Base-by-base conservation (phyloP, 2,329 filamentous ascomycete species). In the Albophoma yamanashiensis region DNA sequence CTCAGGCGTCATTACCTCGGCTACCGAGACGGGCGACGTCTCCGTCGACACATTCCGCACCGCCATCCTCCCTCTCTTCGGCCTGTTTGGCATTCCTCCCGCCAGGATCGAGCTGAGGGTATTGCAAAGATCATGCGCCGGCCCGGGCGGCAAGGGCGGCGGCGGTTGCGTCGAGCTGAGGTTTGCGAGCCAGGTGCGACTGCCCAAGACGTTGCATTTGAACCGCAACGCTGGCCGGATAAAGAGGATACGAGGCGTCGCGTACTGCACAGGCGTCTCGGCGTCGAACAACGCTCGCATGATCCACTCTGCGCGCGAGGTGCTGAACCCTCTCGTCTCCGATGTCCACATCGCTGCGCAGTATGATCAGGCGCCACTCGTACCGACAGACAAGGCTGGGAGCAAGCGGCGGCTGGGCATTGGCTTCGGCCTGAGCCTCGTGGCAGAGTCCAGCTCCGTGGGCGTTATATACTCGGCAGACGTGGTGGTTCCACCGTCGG, bases 1-100 rank as follows among this genome's bases (percentile, higher is more conserved):
- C 0, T 88, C 92, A 0, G 94, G 94, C 57, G 93, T 97, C 59
- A 96, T 99, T 66, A 97, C 94, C 1, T 88, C 88, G 12, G 85
- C 91, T 2, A 97, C 92, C 4, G 83, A 89, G 64, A 82, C 82
- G 0, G 92, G 92, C 62, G 94, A 99, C 74, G 85, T 96, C 64
- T 94, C 89, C 3, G 89, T 94, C 67, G 94, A 99, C 74, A 93
- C 89, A 12, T 92, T 99, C 71, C 88, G 94, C 65, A 97, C 93
- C 8, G 93, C 92, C 9, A 87, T 97, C 56, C 82, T 99, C 22
- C 94, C 94, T 4, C 79, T 97, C 22, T 97, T 92, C 75, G 89
- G 88, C 64, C 86, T 89, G 66, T 97, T 97, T 72, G 94, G 92
- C 57, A 96, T 99, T 64, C 79, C 81, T 7, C 79, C 82, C 1